Evolutionary conservation across 2,329 filamentous ascomycete genomes (phyloP).

Genomic region (Sporothrix curviconia): DNA sequence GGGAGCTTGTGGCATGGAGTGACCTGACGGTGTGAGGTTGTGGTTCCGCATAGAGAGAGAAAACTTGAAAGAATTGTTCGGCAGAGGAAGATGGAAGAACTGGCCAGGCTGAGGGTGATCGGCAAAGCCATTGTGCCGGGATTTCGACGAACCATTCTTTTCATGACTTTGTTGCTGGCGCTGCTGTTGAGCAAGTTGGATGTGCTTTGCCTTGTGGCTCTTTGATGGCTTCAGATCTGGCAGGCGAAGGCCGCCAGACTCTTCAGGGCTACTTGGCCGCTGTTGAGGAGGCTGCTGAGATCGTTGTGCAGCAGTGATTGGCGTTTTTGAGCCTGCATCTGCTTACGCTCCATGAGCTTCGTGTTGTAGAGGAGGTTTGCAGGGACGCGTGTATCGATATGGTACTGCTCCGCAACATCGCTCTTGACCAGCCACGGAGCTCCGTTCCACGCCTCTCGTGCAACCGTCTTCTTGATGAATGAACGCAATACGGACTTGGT

Average conservation of each 20-base stretch:
- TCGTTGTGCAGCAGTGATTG: conserved; percentile 40
- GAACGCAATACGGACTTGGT: conserved; percentile 90
- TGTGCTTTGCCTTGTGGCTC: conserved; percentile 52
- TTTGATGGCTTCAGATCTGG: conserved; percentile 72
- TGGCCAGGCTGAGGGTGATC: conserved; percentile 30
- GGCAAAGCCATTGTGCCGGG: conserved; percentile 17
- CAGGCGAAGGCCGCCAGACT: conserved; percentile 48
- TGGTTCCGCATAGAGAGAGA: conserved; percentile 33
- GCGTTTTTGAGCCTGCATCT: conserved; percentile 60
- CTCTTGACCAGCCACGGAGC: conserved; percentile 93
- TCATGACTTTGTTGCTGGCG: conserved; percentile 31
- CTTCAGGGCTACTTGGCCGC: conserved; percentile 29
- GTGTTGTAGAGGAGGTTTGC: conserved; percentile 74
- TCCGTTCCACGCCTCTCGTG: conserved; percentile 86
- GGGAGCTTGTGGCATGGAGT: conserved; percentile 36
- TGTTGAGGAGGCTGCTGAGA: conserved; percentile 36
- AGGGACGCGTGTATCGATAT: conserved; percentile 82
- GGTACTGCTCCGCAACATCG: conserved; percentile 70
- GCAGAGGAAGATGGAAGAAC: conserved; percentile 33
- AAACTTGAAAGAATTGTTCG: conserved; percentile 43
- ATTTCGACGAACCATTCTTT: conserved; percentile 29
- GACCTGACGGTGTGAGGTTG: conserved; percentile 32
- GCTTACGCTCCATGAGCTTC: conserved; percentile 70
- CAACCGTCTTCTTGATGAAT: conserved; percentile 93
- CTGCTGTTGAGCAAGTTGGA: conserved; percentile 28